A percentile compares a stretch with the other conserved stretches of the same genome.
Conservation (phyloP, 1,284 basidiomycete genomes). For the Anthracocystis panici-leucophaei region DNA sequence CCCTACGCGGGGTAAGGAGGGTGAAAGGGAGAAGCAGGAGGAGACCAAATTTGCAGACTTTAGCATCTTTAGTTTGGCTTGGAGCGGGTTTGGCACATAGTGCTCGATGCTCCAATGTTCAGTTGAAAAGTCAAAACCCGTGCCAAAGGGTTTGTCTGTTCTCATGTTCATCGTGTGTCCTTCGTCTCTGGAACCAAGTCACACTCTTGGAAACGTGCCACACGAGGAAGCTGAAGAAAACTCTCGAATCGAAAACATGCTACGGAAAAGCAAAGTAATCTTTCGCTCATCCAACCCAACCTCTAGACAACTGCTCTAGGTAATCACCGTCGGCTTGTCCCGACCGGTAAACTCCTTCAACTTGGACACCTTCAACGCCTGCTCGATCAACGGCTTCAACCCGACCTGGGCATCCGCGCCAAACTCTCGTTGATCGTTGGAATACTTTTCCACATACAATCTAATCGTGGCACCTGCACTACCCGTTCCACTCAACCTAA, state of each 20-base stretch:
- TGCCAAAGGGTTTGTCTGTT: too few relatives aligned
- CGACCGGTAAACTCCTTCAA: constrained; percentile 86
- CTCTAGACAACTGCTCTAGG: constrained; percentile 70
- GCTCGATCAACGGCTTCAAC: constrained; percentile 93
- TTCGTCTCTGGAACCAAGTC: too few relatives aligned
- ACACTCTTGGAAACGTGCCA: too few relatives aligned
- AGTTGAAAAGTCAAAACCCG: neutral
- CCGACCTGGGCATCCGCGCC: constrained; percentile 84
- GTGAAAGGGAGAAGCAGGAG: neutral
- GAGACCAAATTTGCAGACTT: constrained; percentile 45
- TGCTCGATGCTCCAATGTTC: too few relatives aligned
- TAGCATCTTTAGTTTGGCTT: constrained; percentile 64
- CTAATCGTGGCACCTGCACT: constrained; percentile 87
- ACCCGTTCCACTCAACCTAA: constrained; percentile 94
- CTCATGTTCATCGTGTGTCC: too few relatives aligned
- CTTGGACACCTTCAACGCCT: constrained; percentile 84
- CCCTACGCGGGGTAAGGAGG: neutral
- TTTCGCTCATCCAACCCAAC: too few relatives aligned
- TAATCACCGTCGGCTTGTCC: constrained; percentile 95
- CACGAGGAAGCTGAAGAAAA: too few relatives aligned
- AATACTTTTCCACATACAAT: constrained; percentile 78
- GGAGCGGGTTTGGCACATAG: constrained; percentile 68
- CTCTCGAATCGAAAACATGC: neutral
- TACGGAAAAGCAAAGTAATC: neutral
- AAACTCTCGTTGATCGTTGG: constrained; percentile 82